Base-by-base conservation (phyloP, 352 stramenopile genomes). In the Phytophthora quininea region DNA sequence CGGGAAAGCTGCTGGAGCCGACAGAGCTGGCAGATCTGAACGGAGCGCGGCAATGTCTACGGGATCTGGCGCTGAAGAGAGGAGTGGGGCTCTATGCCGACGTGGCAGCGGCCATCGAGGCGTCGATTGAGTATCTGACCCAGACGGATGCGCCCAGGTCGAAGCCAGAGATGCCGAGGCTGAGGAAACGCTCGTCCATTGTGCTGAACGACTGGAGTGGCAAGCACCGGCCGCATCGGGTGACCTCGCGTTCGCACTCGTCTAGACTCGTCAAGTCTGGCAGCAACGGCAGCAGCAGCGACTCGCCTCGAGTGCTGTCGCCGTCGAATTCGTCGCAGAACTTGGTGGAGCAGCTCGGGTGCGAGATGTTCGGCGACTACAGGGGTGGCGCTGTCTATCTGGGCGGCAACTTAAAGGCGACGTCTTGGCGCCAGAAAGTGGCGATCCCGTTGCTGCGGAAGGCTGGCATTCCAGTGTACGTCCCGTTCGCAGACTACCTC, bases 11-110 rank as follows among this genome's bases (percentile, higher is more conserved):
- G 29, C 46, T 96, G 0, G 79, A 77, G n/a, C 57, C 73, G 14
- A 76, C 76, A 14, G 87, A 97, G 56, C 57, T 95, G 10, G 87
- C 86, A 0, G 90, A 97, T 61, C 67, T 97, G 4, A 95, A 96
- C 48, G 84, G 86, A 15, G 89, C 87, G 4, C 77, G 90, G 12
- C 85, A 90, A 54, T 96, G 86, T 74, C 65, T 97, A 24, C 77
- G 84, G 6, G 78, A 90, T 8, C 65, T 96, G 3, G 88, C 89
- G 3, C 19, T 62, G 9, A 82, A 81, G 40, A 63, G 77, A 47
- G 56, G 68, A 15, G 63, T 95, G 7, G 74, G 66, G 3, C 24
- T 96, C n/a, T 92, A 79, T 51, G 70, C 80, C 0, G 67, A 85
- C 61, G 72, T 96, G 19, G 45, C 29, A 3, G 48, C 62, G 32